Base-by-base conservation (phyloP, 1,284 basidiomycete genomes). In the Microbotryomycetes sp. region DNA sequence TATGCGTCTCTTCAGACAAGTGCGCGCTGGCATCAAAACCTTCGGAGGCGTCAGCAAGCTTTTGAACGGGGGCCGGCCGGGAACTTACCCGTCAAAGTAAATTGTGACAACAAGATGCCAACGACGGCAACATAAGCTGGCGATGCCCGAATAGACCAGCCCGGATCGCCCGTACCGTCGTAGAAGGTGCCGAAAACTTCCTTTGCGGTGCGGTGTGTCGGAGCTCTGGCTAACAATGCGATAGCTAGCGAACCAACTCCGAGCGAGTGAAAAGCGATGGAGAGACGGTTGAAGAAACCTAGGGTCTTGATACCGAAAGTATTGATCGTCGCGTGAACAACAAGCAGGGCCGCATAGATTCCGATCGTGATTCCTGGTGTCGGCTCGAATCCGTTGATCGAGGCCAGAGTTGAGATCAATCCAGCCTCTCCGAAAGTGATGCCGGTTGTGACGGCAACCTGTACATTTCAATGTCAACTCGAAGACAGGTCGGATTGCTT, bases 1-100 rank as follows among this genome's bases (percentile, higher is more conserved):
- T 85, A 52, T 77, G 81, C 0, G 87, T 89, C 73, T 89, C 86
- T 74, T 88, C 87, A 0, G 85, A 84, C 85, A 88, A 85, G 83
- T 86, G 70, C 11, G 56, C 52, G 7, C 52, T 55, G 0, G 70
- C 70, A 31, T 70, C 64, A 47, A 70, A 71, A 26, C 65, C 54
- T 28, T 11, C 11, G 26, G 16, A 9, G 7, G 4, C 47, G 28
- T 52, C 45, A 27, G 30, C 28, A 18, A 45, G 53, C 16, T 23
- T 35, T 35, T 7, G 23, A 16, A 50, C 18, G 4, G 48, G 45
- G 45, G 3, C 23, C 11, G 45, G 45, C n/a, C n/a, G n/a, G 18
- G 35, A 41, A 41, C 11, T 41, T 41, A 3, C 85, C 85, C 81
- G 61, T 57, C 48, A 63, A 60, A 7, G 64, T 69, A 52, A 60